These are phyloP conservation scores for Hemisphaericaspora subhashii DNA, from an alignment of 1,139 yeast genomes.

Conservation along the genomic window DNA sequence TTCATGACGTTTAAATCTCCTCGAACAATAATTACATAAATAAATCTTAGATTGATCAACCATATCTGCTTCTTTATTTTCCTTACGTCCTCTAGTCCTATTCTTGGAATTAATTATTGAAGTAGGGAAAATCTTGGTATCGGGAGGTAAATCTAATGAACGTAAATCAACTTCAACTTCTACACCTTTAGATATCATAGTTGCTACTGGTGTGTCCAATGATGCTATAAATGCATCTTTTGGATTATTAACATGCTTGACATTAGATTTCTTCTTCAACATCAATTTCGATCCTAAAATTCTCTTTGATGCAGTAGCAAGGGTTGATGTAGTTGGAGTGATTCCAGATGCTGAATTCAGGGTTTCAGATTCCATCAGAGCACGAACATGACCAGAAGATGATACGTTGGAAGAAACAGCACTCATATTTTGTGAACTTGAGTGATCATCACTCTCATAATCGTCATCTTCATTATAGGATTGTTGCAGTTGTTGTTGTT, in stretches of 20 bases:
- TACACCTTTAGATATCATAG: slow-evolving; percentile 30
- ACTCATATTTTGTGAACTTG: slow-evolving; percentile 13
- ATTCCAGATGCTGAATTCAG: slow-evolving; percentile 4
- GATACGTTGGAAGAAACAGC: slow-evolving; percentile 24
- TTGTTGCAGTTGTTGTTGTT: too few species aligned
- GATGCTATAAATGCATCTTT: slow-evolving; percentile 13
- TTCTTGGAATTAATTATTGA: slow-evolving; percentile 34
- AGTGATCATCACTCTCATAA: slow-evolving; percentile 13
- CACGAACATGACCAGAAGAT: slow-evolving; percentile 12
- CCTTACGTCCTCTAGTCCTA: slow-evolving; percentile 47
- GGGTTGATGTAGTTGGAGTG: slow-evolving; percentile 17
- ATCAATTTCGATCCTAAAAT: slow-evolving; percentile 41
- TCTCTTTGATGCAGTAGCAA: slow-evolving; percentile 41
- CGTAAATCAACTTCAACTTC: slow-evolving; percentile 45
- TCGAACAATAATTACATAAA: slow-evolving; percentile 51
- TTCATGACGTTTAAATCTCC: slow-evolving; percentile 75
- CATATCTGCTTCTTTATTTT: slow-evolving; percentile 47
- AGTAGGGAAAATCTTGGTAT: slow-evolving; percentile 39
- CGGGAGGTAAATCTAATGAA: slow-evolving; percentile 43
- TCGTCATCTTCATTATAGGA: slow-evolving; percentile 8
- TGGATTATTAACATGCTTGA: slow-evolving; percentile 13
- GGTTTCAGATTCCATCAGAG: slow-evolving; percentile 4
- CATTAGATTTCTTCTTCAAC: slow-evolving; percentile 25
- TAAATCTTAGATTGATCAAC: slow-evolving; percentile 43
- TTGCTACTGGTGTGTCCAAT: slow-evolving; percentile 22